phyloP scores from a whole-genome alignment of 495 filamentous ascomycete species.

The Tetracladium marchalianum region DNA sequence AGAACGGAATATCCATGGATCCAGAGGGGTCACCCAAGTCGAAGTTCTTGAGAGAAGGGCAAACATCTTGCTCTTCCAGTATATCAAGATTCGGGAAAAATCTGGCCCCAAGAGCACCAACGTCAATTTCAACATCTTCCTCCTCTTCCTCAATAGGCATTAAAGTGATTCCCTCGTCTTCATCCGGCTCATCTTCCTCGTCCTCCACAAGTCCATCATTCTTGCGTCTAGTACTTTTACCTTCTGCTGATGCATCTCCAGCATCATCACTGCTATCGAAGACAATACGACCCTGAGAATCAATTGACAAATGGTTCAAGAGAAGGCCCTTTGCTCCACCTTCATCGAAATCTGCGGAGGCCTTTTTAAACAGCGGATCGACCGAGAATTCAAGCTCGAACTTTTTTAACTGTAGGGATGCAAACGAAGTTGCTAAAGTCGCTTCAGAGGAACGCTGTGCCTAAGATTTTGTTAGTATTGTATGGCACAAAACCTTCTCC shows the following conservation, averaged over 20 bases:
- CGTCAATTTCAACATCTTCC: constrained; percentile 64
- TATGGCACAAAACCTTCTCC: not conserved
- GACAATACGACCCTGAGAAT: constrained; percentile 82
- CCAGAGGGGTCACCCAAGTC: constrained; percentile 78
- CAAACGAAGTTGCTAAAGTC: constrained; percentile 81
- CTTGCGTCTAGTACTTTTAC: constrained; percentile 28
- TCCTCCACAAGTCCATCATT: constrained; percentile 38
- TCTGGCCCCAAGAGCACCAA: constrained; percentile 55
- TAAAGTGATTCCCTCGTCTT: constrained; percentile 19
- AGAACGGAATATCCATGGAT: constrained; percentile 82
- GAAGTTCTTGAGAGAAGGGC: constrained; percentile 86
- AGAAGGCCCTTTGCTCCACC: constrained; percentile 93
- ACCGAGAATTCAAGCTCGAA: constrained; percentile 96
- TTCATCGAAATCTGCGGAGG: constrained; percentile 95
- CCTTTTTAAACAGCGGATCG: constrained; percentile 97
- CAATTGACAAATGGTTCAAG: constrained; percentile 90
- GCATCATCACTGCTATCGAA: constrained; percentile 97
- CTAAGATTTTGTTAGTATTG: constrained; percentile 21
- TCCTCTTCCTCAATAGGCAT: constrained; percentile 38
- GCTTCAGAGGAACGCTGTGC: constrained; percentile 78
- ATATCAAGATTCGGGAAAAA: constrained; percentile 80
- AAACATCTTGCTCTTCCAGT: constrained; percentile 83
- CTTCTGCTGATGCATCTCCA: constrained; percentile 44
- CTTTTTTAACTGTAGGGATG: constrained; percentile 86
- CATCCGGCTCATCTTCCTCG: constrained; percentile 31